Evolutionary conservation across 2,329 filamentous ascomycete species (phyloP), one percentile per base, ranked within the genome.

Genomic region (Balansia obtecta): DNA sequence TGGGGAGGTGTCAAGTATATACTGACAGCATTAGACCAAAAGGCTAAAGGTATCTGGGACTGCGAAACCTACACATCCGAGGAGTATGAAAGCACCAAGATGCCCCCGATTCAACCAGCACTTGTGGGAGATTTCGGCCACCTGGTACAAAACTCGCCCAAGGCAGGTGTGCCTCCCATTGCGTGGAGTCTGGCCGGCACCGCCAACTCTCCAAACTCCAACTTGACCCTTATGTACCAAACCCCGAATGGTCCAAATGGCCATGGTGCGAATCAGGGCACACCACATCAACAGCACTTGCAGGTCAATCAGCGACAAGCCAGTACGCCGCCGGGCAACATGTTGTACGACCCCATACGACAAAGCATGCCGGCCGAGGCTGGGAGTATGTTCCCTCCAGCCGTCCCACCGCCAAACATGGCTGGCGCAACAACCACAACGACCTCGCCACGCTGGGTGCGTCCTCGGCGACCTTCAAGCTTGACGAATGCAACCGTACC

Each of bases 1-100:
- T 95, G 88, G 88, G 85, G 85, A 37, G 88, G 88, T 8, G 84
- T 88, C 27, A 84, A 86, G 51, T 95, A 95, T 62, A 94, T 95
- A 39, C 69, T 95, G 38, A 91, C 86, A 0, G 87, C 88, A 0
- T 70, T 95, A 11, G 87, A 94, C 58, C 88, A 94, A 58, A 93
- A 93, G 63, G 82, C 87, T 13, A 88, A 91, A 63, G 88, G 88
- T 1, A 87, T 91, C 38, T 86, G 84, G 66, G 88, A 95, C 59
- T 88, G 77, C 52, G 79, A 82, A 60, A 81, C 78, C 0, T 82
- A 75, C 54, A 82, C 78, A 0, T 69, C 68, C 1, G 88, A 94
- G 61, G 88, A 95, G 63, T 87, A 86, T 65, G 86, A 88, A 61
- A 83, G 80, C 60, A 80, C 80, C 3, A 77, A 84, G 56, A 67